These are phyloP conservation scores for Zarea fungicola DNA, from an alignment of 2,329 filamentous ascomycete species.

Conservation along the genomic window DNA sequence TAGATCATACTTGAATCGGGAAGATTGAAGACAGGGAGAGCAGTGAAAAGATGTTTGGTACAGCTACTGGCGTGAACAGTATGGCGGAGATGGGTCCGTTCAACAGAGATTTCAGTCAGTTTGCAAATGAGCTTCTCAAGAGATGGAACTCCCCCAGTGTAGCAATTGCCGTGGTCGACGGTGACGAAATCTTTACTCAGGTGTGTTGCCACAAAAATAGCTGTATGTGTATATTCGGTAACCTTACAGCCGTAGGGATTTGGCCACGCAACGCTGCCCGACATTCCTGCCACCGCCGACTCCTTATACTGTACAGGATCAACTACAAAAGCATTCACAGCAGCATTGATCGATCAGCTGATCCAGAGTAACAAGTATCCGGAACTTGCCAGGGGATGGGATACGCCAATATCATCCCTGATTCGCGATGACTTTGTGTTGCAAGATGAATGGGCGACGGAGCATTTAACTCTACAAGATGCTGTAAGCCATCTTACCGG, in stretches of 20 bases:
- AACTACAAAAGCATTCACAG: neutral
- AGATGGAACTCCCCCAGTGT: neutral
- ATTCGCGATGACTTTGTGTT: conserved; percentile 1
- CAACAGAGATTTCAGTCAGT: neutral
- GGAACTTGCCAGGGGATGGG: neutral
- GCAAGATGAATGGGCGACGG: conserved; percentile 1
- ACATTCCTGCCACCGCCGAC: neutral
- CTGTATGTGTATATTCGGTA: neutral
- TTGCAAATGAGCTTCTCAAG: neutral
- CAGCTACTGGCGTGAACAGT: neutral
- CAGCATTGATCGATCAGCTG: neutral
- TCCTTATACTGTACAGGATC: neutral
- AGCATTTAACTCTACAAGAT: neutral
- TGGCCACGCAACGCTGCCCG: neutral
- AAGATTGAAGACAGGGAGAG: too few species aligned
- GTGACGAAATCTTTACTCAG: neutral
- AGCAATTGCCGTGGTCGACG: neutral
- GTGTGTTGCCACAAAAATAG: neutral
- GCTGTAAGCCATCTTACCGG: neutral
- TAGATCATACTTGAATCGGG: too few species aligned
- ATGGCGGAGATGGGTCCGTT: neutral
- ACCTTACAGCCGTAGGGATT: too few species aligned
- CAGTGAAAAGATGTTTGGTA: too few species aligned
- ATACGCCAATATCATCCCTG: neutral
- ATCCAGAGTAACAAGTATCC: neutral